Percentiles rank a stretch among this genome's conserved stretches.
phyloP scores from a whole-genome alignment of 2,329 filamentous ascomycete genomes.

The Bertia moriformis region DNA sequence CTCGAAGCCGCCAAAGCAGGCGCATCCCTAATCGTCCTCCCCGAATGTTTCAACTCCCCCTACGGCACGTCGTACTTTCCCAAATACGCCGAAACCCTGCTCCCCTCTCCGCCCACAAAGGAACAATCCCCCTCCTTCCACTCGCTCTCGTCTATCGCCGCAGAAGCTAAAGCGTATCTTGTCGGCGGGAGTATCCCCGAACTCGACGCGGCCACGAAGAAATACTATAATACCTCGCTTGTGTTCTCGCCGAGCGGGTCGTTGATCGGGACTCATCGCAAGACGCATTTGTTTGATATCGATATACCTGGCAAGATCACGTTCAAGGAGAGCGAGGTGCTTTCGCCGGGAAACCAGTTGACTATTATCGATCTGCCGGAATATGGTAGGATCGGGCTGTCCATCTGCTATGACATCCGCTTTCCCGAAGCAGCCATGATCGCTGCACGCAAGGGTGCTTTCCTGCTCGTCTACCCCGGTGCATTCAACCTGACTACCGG shows the following conservation, averaged over 20 bases:
- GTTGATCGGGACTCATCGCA: slow-evolving; percentile 79
- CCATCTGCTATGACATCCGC: slow-evolving; percentile 94
- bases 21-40: slow-evolving; percentile 77
- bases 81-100: slow-evolving; percentile 77
- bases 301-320: slow-evolving; percentile 89
- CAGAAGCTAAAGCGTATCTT: slow-evolving; percentile 65
- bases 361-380: slow-evolving; percentile 77
- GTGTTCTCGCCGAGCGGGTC: slow-evolving; percentile 65
- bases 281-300: slow-evolving; percentile 95
- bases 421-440: slow-evolving; percentile 90
- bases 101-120: slow-evolving; percentile 56
- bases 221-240: slow-evolving; percentile 83
- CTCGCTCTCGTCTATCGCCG: slow-evolving; percentile 66
- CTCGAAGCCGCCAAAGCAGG: slow-evolving; percentile 63
- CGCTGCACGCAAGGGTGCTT: slow-evolving; percentile 72
- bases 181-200: slow-evolving; percentile 91
- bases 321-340: slow-evolving; percentile 80
- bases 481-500: slow-evolving; percentile 94
- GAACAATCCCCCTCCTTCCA: slow-evolving; percentile 72
- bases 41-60: slow-evolving; percentile 97
- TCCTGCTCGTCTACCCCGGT: slow-evolving; percentile 83
- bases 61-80: slow-evolving; percentile 88
- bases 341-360: slow-evolving; percentile 70
- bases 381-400: slow-evolving; percentile 74
- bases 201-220: slow-evolving; percentile 35